Percentiles rank a stretch among this genome's conserved stretches.
phyloP scores from a whole-genome alignment of 805 yeast genomes.

The Teunomyces tritomae region DNA sequence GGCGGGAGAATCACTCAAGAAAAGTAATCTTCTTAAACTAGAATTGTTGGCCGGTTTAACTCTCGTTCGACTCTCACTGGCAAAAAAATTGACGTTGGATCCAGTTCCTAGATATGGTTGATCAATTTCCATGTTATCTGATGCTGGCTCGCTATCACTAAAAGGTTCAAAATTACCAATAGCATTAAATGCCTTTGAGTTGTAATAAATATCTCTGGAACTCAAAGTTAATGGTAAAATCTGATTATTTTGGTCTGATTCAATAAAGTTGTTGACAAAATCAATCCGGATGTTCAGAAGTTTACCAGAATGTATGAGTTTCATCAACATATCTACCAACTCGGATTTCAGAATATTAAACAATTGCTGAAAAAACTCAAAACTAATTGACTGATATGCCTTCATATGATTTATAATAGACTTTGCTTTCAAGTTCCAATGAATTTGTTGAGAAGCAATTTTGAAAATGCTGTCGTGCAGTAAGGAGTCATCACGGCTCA shows the following conservation, averaged over 20 bases:
- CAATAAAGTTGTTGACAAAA: conserved; percentile 22
- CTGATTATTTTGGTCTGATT: conserved; percentile 7
- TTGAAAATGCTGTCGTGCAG: conserved; percentile 29
- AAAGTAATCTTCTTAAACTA: conserved; percentile 7
- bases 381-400: conserved; percentile 28
- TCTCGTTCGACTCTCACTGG: neutral
- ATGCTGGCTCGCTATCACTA: neutral
- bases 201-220: conserved; percentile 20
- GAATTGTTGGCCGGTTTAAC: neutral
- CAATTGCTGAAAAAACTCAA: conserved; percentile 22
- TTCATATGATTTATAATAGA: conserved; percentile 26
- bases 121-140: conserved; percentile 13
- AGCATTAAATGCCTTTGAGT: conserved; percentile 12
- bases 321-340: conserved; percentile 27
- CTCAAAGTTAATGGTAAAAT: conserved; percentile 19
- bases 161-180: neutral
- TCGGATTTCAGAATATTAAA: conserved; percentile 18
- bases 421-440: conserved; percentile 30
- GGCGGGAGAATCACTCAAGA: conserved; percentile 6
- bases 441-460: conserved; percentile 24
- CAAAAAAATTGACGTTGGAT: neutral
- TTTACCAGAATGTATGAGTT: conserved; percentile 29
- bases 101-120: neutral
- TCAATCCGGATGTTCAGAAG: conserved; percentile 27
- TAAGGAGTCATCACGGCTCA: conserved; percentile 20